Base-by-base conservation (phyloP, 1,284 basidiomycete genomes). In the Austropuccinia psidii region DNA sequence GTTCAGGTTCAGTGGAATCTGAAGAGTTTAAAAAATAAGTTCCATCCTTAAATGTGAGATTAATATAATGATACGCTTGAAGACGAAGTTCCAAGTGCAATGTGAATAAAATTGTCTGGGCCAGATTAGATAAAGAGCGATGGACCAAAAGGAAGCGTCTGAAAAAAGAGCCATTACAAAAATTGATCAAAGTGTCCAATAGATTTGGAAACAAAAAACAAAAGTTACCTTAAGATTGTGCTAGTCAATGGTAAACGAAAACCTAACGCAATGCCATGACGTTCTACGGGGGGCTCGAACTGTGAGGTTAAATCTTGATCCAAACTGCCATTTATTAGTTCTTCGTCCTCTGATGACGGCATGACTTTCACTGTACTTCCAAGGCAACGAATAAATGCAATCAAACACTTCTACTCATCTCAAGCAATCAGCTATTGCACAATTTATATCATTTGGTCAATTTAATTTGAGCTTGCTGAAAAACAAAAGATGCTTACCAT, bases 71-170 rank as follows among this genome's bases (percentile, higher is more conserved):
- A 49, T 94, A 87, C 0, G 88, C 86, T 54, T 93, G 87, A 79
- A 92, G 90, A 1, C 95, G 87, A 52, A 97, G 83, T 80, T 98
- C 95, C 62, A 93, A 86, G 19, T 93, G 87, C 61, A 98, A 87
- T 2, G 91, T 95, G 80, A 91, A 89, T 49, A 98, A 83, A 61
- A 98, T 88, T 74, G 92, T 85, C 77, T 90, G 88, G 2, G 91
- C 88, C 5, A 98, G 85, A 77, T 93, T 90, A 70, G 89, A 87
- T 77, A 93, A 98, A 1, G 93, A 95, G 80, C 89, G 88, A 43
- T 95, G 84, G 52, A 98, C 84, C 0, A 93, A 89, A 79, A 93
- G 89, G 82, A 93, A 95, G 35, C 92, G 91, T 75, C 93, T 93
- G 76, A 27, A 1, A 24, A 19, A 17, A 11, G 9, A 29, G n/a